Base-by-base conservation (phyloP, 352 stramenopile species). In the Globisporangium acanthophoron region DNA sequence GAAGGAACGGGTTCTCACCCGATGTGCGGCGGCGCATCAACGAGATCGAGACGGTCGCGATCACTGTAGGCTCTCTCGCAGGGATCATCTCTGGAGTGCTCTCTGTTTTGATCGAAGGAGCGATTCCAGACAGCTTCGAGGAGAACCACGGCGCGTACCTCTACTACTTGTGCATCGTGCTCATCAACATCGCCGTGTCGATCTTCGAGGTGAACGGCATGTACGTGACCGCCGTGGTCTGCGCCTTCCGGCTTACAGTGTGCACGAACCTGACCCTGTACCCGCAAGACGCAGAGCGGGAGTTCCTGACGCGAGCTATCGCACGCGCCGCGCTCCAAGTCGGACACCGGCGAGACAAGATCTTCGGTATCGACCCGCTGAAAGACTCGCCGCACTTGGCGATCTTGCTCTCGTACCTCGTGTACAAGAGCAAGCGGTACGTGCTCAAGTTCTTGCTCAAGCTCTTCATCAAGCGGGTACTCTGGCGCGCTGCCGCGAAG, bases 331-430 rank as follows among this genome's bases (percentile, higher is more conserved):
- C 75, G 18, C 63, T 85, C 1, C 75, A 85, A 49, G 72, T 75
- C 18, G 70, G 70, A 0, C 60, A 76, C 35, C 70, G 75, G 2
- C 78, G 73, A 50, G 72, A 78, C 46, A 50, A 54, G 35, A 53
- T 78, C 6, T 85, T 85, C 46, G 75, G 72, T 5, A 82, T 85
- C 48, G 68, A 85, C 47, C 72, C 72, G 15, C 78, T 85, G 72
- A 63, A 65, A 6, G 68, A 62, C 31, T 85, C 75, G 16, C 75
- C 72, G 4, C 73, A 60, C 5, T 5, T 82, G 12, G 64, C 74
- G 6, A 48, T 78, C n/a, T 24, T 69, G 12, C 58, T 70, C 52
- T 74, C 65, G 8, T 78, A 71, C 39, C 9, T 85, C 20, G 55
- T 85, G 47, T 81, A 76, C 62, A 80, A 76, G 57, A 71, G 65